Conservation (phyloP, 2,329 filamentous ascomycete genomes). For the Trichothecium roseum region DNA sequence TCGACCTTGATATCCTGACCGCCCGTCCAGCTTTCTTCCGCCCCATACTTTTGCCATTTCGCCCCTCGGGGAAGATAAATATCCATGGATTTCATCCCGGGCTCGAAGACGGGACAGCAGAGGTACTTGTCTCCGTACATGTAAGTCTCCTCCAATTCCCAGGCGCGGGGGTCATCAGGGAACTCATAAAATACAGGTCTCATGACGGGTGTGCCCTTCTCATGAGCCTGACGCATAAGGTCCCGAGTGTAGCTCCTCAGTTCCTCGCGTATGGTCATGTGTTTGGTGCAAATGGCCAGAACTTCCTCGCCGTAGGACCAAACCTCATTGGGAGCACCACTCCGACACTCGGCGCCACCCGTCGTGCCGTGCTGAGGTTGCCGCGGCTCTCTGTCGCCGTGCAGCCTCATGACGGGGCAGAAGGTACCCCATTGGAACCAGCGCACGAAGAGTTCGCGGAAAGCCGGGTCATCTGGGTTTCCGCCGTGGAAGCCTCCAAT, state of each 20-base stretch:
- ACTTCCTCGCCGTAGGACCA: conserved; percentile 55
- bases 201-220: conserved; percentile 51
- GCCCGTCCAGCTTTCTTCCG: conserved; percentile 3
- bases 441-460: conserved; percentile 52
- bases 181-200: conserved; percentile 55
- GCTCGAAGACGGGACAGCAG: conserved; percentile 42
- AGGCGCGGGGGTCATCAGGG: conserved; percentile 38
- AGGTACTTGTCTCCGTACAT: conserved; percentile 54
- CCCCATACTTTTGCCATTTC: conserved; percentile 8
- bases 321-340: conserved; percentile 50
- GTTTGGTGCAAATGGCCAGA: conserved; percentile 49
- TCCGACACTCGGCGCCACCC: conserved; percentile 30
- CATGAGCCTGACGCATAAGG: conserved; percentile 50
- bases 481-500: conserved; percentile 63
- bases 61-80: conserved; percentile 39
- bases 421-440: conserved; percentile 64
- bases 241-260: conserved; percentile 46
- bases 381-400: conserved; percentile 53
- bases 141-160: conserved; percentile 51
- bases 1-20: conserved; percentile 7
- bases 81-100: conserved; percentile 29
- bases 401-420: conserved; percentile 57
- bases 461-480: conserved; percentile 40
- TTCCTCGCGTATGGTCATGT: conserved; percentile 46
- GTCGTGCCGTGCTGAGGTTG: conserved; percentile 21